Conservation (phyloP, 345 rosid genomes). For the Eucalyptus lansdowneana region DNA sequence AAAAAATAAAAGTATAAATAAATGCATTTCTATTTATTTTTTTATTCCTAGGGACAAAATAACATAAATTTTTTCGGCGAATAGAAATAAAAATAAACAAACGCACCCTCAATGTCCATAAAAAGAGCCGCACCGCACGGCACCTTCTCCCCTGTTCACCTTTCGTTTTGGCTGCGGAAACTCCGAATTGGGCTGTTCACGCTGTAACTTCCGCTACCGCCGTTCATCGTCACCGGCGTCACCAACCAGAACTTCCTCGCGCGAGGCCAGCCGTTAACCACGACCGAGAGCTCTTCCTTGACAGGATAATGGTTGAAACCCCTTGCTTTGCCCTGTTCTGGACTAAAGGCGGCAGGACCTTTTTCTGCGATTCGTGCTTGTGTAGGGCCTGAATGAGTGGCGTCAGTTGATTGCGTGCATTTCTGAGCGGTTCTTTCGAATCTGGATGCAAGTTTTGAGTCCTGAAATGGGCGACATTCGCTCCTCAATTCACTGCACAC, state of each 20-base stretch:
- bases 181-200: neutral
- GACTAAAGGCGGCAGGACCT: neutral
- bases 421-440: neutral
- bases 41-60: rapidly evolving
- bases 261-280: neutral
- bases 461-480: neutral
- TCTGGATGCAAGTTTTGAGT: neutral
- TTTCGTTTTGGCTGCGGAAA: neutral
- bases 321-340: neutral
- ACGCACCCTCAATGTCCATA: no score
- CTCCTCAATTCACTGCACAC: neutral
- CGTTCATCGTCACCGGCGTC: neutral
- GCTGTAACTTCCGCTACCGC: neutral
- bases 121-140: no score
- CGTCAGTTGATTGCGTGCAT: no score
- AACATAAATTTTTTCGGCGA: no score
- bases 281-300: neutral
- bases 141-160: neutral
- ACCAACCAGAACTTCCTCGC: neutral
- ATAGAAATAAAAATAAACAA: no score
- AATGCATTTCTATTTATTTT: no score
- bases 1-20: no score
- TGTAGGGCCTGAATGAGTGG: no score
- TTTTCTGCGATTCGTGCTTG: neutral
- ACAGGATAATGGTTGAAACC: neutral